A percentile compares a stretch with the other conserved stretches of the same genome.
phyloP scores from a whole-genome alignment of 805 yeast species.

The Wickerhamiella azyma region DNA sequence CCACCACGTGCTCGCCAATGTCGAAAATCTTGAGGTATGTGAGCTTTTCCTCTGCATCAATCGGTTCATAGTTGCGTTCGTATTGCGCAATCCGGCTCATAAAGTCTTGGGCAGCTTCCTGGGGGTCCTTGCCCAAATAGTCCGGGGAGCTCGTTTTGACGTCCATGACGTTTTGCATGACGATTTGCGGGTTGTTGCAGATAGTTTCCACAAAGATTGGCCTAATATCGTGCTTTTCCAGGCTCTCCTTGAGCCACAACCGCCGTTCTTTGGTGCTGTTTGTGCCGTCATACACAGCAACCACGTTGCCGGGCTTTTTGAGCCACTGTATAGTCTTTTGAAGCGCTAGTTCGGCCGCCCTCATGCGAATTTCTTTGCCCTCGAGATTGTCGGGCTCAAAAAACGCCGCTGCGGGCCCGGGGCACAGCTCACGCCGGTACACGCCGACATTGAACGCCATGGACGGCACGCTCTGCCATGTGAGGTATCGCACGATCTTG shows the following conservation, averaged over 20 bases:
- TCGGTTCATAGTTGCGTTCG: conserved; percentile 62
- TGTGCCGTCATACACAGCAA: conserved; percentile 89
- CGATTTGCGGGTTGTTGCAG: conserved; percentile 71
- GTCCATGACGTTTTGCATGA: conserved; percentile 68
- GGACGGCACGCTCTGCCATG: conserved; percentile 83
- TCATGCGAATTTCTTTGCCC: conserved; percentile 47
- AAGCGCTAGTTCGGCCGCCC: conserved; percentile 62
- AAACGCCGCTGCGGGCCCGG: conserved; percentile 62
- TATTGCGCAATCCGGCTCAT: conserved; percentile 59
- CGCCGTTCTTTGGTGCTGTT: conserved; percentile 71
- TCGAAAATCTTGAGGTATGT: conserved; percentile 82
- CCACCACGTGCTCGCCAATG: conserved; percentile 74
- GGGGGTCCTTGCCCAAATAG: conserved; percentile 53
- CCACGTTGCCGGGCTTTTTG: conserved; percentile 63
- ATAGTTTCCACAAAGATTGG: conserved; percentile 88
- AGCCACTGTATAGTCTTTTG: conserved; percentile 81
- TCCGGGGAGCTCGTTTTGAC: conserved; percentile 83
- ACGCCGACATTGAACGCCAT: conserved; percentile 81
- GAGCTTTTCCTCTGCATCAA: conserved; percentile 36
- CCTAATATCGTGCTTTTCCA: conserved; percentile 40
- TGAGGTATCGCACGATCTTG: conserved; percentile 79
- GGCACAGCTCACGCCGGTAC: conserved; percentile 54
- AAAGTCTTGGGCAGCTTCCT: conserved; percentile 59
- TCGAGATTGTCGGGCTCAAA: conserved; percentile 55
- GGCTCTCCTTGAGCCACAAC: conserved; percentile 36